phyloP scores from a whole-genome alignment of 2,329 filamentous ascomycete species.

The Stromatinia cepivora region DNA sequence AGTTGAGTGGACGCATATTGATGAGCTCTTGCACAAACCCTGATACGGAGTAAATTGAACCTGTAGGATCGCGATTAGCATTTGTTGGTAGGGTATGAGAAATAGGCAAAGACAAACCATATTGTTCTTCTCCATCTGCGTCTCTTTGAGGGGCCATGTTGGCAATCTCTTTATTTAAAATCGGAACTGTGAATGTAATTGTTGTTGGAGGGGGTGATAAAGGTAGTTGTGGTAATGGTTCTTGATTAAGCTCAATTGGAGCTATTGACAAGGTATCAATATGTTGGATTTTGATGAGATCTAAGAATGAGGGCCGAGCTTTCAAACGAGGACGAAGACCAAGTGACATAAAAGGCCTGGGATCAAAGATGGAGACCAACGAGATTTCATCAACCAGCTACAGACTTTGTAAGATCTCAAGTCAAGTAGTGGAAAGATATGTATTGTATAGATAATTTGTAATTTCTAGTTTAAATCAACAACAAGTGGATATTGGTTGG shows the following conservation, averaged over 20 bases:
- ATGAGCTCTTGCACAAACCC: slow-evolving; percentile 46
- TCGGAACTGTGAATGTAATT: slow-evolving; percentile 28
- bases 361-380: slow-evolving; percentile 8
- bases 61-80: slow-evolving; percentile 42
- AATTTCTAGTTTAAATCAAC: not conserved
- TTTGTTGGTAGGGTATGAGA: slow-evolving; percentile 19
- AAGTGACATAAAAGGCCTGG: slow-evolving; percentile 38
- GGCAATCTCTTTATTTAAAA: slow-evolving; percentile 32
- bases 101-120: slow-evolving; percentile 48
- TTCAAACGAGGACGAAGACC: slow-evolving; percentile 53
- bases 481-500: not conserved
- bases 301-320: slow-evolving; percentile 61
- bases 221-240: slow-evolving; percentile 48
- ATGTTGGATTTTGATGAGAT: slow-evolving; percentile 56
- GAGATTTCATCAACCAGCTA: not conserved
- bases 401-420: too few relatives aligned
- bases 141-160: slow-evolving; percentile 46
- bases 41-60: slow-evolving; percentile 70
- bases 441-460: not conserved
- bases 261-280: slow-evolving; percentile 46
- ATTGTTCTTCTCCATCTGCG: slow-evolving; percentile 52
- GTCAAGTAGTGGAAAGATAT: not conserved
- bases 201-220: slow-evolving; percentile 40
- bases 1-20: slow-evolving; percentile 20
- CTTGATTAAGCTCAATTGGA: slow-evolving; percentile 32